These are phyloP conservation scores for Barbarea vulgaris DNA, from an alignment of 345 rosid genomes.

Conservation along the genomic window DNA sequence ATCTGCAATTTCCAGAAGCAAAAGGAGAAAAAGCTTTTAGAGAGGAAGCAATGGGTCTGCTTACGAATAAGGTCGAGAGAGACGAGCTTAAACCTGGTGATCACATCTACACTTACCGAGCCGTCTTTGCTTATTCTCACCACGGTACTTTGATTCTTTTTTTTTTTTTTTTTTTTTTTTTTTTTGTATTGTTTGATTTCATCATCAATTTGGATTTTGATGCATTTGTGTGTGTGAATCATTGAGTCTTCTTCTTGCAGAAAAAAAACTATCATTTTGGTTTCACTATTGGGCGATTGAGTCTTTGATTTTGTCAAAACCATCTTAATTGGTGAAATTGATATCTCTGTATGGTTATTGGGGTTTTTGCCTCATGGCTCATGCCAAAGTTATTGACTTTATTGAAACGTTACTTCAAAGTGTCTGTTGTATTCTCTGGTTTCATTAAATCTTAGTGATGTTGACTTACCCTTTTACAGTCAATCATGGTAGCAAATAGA, in stretches of 20 bases:
- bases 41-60: constrained; percentile 65
- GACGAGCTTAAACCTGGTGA: constrained; percentile 82
- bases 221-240: not conserved
- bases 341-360: constrained; percentile 12
- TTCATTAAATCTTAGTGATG: constrained; percentile 16
- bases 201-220: not conserved
- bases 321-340: constrained; percentile 9
- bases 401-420: not conserved
- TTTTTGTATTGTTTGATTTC: not conserved
- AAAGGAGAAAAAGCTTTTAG: not conserved
- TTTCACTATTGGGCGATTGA: not conserved
- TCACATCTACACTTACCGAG: constrained; percentile 94
- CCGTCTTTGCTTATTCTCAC: constrained; percentile 91
- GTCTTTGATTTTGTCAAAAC: constrained; percentile 9
- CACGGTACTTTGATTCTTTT: constrained; percentile 56
- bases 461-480: constrained; percentile 3
- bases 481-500: constrained; percentile 14
- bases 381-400: constrained; percentile 11
- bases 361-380: not conserved
- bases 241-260: not conserved
- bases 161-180: too few relatives aligned
- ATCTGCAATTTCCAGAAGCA: constrained; percentile 14
- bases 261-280: not conserved
- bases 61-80: constrained; percentile 76
- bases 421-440: not conserved